Evolutionary conservation across 179 eudicot genomes (phyloP).

Genomic region (Spinacia oleracea): DNA sequence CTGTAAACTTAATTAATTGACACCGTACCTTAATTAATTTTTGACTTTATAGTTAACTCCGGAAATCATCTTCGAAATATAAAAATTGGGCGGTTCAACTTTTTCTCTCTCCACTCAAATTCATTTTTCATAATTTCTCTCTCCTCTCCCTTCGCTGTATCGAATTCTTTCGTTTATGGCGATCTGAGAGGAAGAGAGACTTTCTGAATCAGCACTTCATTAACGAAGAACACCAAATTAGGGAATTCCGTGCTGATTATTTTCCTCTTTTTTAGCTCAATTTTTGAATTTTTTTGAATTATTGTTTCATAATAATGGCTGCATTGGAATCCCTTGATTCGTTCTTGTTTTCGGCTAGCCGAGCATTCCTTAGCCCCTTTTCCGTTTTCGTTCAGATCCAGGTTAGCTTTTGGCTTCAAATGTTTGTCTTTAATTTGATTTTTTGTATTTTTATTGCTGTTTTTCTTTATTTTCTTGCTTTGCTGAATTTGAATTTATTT

Average conservation of each 20-base stretch:
- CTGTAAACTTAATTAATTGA: no score
- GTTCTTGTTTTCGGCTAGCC: constrained; percentile 53
- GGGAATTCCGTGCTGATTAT: constrained; percentile 13
- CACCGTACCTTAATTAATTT: not conserved
- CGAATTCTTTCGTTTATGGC: constrained; percentile 39
- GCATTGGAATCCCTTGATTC: constrained; percentile 52
- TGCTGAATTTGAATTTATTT: not conserved
- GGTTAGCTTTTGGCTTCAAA: constrained; percentile 33
- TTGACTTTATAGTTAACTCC: not conserved
- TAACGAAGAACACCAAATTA: not conserved
- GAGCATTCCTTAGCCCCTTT: constrained; percentile 48
- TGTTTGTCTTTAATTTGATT: constrained; percentile 5
- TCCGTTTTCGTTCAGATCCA: constrained; percentile 79
- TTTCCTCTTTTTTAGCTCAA: not conserved
- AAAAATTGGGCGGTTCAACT: constrained; percentile 16
- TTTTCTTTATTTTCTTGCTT: not conserved
- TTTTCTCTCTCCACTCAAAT: constrained; percentile 6
- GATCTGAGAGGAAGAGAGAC: constrained; percentile 47
- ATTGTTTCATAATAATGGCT: constrained; percentile 33
- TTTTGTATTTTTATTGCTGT: not conserved
- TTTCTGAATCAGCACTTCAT: not conserved
- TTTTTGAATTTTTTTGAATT: not conserved
- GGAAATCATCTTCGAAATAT: constrained; percentile 12
- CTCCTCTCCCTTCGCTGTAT: constrained; percentile 21
- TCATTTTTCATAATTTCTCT: constrained; percentile 18